Percentiles rank a stretch among this genome's conserved stretches.
These are phyloP conservation scores for Blastocystis sp. DNA, from an alignment of 352 stramenopile genomes.

Conservation along the genomic window DNA sequence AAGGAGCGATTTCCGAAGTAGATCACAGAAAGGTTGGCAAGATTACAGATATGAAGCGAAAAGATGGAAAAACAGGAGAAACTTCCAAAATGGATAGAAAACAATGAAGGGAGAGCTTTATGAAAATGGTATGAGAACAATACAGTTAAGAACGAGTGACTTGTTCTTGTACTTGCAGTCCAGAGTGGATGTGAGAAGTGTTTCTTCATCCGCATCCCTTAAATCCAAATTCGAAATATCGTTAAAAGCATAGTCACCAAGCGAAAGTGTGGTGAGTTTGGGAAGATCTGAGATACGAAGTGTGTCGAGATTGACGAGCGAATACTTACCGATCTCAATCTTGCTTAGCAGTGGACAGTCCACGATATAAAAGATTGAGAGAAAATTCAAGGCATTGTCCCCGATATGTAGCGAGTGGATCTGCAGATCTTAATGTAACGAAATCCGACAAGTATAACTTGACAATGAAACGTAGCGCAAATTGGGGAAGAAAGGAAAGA, in stretches of 20 bases:
- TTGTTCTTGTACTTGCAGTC: conserved; percentile 43
- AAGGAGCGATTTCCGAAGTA: conserved; percentile 11
- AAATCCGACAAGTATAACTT: neutral
- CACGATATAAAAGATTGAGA: conserved; percentile 17
- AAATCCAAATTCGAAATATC: neutral
- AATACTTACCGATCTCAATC: conserved; percentile 26
- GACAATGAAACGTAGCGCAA: conserved; percentile 15
- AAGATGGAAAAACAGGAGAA: conserved; percentile 25
- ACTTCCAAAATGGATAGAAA: conserved; percentile 17
- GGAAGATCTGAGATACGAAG: neutral
- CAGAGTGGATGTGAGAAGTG: neutral
- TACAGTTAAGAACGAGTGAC: neutral
- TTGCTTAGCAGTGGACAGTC: conserved; percentile 9
- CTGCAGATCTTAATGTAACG: neutral
- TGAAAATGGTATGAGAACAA: neutral
- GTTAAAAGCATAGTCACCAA: conserved; percentile 11
- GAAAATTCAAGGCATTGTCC: neutral
- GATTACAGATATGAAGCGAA: neutral
- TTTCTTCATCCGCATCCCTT: neutral
- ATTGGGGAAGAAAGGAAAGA: neutral
- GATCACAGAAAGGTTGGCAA: neutral
- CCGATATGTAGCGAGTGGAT: neutral
- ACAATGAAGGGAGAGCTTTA: neutral
- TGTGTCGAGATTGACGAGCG: neutral
- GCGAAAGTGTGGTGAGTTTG: neutral